Base-by-base conservation (phyloP, 495 filamentous ascomycete species). In the Daldinia vernicosa region DNA sequence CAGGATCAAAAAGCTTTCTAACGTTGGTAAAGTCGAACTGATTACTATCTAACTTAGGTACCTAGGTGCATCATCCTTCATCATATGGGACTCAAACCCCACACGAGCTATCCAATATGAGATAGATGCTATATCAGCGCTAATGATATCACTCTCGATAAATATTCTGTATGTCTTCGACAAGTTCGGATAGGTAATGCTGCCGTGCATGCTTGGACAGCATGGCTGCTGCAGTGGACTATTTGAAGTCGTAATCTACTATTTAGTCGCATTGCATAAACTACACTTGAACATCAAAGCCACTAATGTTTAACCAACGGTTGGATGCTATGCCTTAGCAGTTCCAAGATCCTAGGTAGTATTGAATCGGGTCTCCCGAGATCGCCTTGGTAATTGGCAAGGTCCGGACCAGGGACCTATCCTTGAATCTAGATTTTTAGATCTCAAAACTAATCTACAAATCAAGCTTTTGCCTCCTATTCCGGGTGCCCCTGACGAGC, bases 371-470 rank as follows among this genome's bases (percentile, higher is more conserved):
- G 0, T 27, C 30, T 64, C 43, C n/a, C 19, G 22, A 45, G 8
- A 43, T 35, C 55, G 33, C 14, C 56, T 39, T 56, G 30, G 43
- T 60, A 7, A 2, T 11, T 28, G 26, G 39, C 50, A 30, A 60
- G 28, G 32, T 32, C 37, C 39, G 12, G 22, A 17, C 3, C 22
- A 61, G 30, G 70, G 64, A 15, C 30, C 35, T 37, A 64, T 17
- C 51, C 64, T 57, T 72, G 51, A 50, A 40, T 33, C 28, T 45
- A 12, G 22, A 52, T 39, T 52, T 35, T 35, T 37, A 62, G 26
- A 72, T 66, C 65, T 68, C 6, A 14, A 72, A 64, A 30, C 33
- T 53, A 66, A 72, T 65, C 64, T 66, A 50, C 7, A n/a, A 27
- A 54, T 9, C 26, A 59, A 40, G 37, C 15, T 39, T 37, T 40